Base-by-base conservation (phyloP, 805 yeast genomes). In the Henningerozyma blattae region DNA sequence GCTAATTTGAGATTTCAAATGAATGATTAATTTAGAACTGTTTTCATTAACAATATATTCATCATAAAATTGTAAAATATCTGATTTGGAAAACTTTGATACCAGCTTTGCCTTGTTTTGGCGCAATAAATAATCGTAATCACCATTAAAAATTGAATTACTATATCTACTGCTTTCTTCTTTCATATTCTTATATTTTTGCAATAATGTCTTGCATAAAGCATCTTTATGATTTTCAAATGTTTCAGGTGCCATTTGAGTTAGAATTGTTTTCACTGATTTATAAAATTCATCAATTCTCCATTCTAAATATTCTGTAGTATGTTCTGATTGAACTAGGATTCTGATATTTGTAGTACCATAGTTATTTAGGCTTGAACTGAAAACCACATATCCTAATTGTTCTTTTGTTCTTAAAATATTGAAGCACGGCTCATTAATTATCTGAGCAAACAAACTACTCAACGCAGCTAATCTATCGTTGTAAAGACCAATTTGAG, bases 351-450 rank as follows among this genome's bases (percentile, higher is more conserved):
- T 52, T 13, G 52, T 48, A 5, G 79, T 70, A 16, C 91, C 77
- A 50, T 93, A 70, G 3, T 83, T 71, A 39, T 67, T 67, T 40
- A 79, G 64, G 18, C 70, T 61, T 0, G 93, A 82, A 29, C 91
- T 75, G 51, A 84, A 85, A 0, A 89, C 98, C 41, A 89, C 86
- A 49, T 89, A 89, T 2, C 98, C 98, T 22, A 89, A 67, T 56
- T 91, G 97, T 59, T 89, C 97, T 47, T 84, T 79, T 5, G 98
- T 89, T 57, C 98, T 72, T 37, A 89, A 67, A 41, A 81, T 81
- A 50, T 84, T 78, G 58, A 89, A 91, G 37, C 89, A 81, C 4
- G 95, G 96, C 52, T 89, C 96, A 44, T 71, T 74, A 32, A 80
- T 62, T 41, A 86, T 68, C 40, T 82, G 89, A 0, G 80, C 71